Evolutionary conservation across 192 early-diverging fungal species (phyloP).

Genomic region (Lunasporangiospora selenospora): DNA sequence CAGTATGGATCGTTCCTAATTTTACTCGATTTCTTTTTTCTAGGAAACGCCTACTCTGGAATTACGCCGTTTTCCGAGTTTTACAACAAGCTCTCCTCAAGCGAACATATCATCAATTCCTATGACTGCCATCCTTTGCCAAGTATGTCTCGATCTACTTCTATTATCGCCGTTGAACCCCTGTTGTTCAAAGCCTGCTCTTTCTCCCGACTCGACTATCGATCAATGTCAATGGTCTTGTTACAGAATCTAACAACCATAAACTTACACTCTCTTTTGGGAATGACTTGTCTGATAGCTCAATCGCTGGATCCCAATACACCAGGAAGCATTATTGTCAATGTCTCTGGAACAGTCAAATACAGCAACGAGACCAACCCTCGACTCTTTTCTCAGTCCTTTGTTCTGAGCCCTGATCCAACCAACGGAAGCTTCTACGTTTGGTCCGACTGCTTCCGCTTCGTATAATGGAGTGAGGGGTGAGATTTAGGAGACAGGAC

Average conservation of each 20-base stretch:
- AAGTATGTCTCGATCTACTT: too few relatives aligned
- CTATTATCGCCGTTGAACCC: too few relatives aligned
- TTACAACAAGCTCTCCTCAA: constrained; percentile 45
- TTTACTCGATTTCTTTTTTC: not conserved
- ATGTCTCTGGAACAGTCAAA: constrained; percentile 54
- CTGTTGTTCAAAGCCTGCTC: too few relatives aligned
- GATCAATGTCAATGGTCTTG: too few relatives aligned
- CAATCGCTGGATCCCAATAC: constrained; percentile 44
- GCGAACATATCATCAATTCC: constrained; percentile 47
- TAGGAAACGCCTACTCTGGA: constrained; percentile 57
- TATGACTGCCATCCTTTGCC: constrained; percentile 61
- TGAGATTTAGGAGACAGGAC: too few relatives aligned
- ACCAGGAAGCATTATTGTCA: constrained; percentile 52
- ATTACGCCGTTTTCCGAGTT: constrained; percentile 53
- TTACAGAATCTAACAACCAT: too few relatives aligned
- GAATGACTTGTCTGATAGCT: constrained; percentile 8
- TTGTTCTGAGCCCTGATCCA: constrained; percentile 55
- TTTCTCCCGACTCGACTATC: too few relatives aligned
- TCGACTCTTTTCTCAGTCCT: constrained; percentile 53
- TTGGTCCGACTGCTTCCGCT: constrained; percentile 55
- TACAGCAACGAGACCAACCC: constrained; percentile 48
- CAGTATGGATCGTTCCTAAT: not conserved
- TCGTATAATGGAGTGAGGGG: too few relatives aligned
- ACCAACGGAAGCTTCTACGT: constrained; percentile 56
- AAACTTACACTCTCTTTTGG: too few relatives aligned